Evolutionary conservation across 139 green algal genomes (phyloP).

Genomic region (Gonium pectorale): DNA sequence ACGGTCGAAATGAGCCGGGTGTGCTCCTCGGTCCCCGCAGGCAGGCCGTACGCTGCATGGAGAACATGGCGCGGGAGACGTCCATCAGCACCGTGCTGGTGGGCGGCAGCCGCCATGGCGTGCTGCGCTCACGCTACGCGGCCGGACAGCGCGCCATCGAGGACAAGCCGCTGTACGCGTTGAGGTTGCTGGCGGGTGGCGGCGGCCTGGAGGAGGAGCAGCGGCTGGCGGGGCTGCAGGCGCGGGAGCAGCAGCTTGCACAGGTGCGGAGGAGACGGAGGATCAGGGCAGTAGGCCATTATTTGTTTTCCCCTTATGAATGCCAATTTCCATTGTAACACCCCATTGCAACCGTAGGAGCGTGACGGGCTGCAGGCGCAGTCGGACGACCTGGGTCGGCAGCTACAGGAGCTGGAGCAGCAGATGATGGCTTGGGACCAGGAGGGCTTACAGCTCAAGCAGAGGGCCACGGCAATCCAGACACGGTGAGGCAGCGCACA

Average conservation of each 20-base stretch:
- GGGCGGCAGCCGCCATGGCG: neutral
- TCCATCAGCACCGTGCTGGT: slow-evolving; percentile 18
- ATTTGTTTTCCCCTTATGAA: neutral
- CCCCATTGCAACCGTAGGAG: neutral
- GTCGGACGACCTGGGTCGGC: neutral
- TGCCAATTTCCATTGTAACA: neutral
- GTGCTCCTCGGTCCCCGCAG: neutral
- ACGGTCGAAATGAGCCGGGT: too few species aligned
- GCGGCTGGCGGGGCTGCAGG: neutral
- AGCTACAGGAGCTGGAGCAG: slow-evolving; percentile 26
- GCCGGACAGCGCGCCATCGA: neutral
- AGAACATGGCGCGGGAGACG: neutral
- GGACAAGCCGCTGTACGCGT: slow-evolving; percentile 4
- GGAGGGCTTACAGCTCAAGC: too few species aligned
- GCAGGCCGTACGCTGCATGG: neutral
- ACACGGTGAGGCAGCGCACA: too few species aligned
- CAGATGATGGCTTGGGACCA: neutral
- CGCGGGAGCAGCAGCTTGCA: slow-evolving; percentile 14
- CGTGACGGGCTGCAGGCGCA: slow-evolving; percentile 14
- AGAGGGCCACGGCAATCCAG: too few species aligned
- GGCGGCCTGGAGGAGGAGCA: slow-evolving; percentile 11
- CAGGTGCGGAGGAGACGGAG: neutral
- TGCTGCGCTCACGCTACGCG: neutral
- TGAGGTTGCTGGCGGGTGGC: slow-evolving; percentile 6
- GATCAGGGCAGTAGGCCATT: neutral